These are phyloP conservation scores for Trebouxiophyceae sp. DNA, from an alignment of 163 green algal species.

Conservation along the genomic window DNA sequence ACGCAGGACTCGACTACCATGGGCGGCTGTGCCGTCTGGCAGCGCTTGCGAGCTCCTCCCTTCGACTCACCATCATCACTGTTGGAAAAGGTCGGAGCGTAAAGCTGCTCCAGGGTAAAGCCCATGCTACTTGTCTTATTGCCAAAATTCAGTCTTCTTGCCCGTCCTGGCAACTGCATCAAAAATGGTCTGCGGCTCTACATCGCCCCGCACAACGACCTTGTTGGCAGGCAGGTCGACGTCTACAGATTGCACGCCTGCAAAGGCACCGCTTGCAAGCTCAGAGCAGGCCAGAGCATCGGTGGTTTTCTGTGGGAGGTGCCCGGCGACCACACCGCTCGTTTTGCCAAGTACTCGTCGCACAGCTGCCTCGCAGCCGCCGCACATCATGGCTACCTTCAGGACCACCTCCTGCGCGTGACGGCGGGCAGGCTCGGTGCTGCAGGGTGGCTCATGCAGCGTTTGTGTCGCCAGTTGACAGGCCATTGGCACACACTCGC, in stretches of 20 bases:
- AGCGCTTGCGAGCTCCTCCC: no score
- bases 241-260: conserved; percentile 29
- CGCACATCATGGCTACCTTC: conserved; percentile 50
- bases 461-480: no score
- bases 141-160: conserved; percentile 29
- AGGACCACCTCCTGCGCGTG: conserved; percentile 29
- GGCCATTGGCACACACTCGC: no score
- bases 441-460: no score
- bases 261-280: background rate
- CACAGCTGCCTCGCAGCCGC: conserved; percentile 42
- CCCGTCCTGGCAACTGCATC: conserved; percentile 27
- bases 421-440: no score
- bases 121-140: no score
- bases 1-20: no score
- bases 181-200: conserved; percentile 19
- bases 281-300: no score
- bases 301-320: background rate
- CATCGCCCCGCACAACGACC: conserved; percentile 28
- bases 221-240: conserved; percentile 29
- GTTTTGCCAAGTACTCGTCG: conserved; percentile 36
- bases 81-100: no score
- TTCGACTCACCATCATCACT: no score
- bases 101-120: no score
- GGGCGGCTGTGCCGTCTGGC: no score
- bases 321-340: conserved; percentile 15